Evolutionary conservation across 345 rosid species (phyloP), one percentile per base, ranked within the genome.

Genomic region (Xanthoceras sorbifolium): DNA sequence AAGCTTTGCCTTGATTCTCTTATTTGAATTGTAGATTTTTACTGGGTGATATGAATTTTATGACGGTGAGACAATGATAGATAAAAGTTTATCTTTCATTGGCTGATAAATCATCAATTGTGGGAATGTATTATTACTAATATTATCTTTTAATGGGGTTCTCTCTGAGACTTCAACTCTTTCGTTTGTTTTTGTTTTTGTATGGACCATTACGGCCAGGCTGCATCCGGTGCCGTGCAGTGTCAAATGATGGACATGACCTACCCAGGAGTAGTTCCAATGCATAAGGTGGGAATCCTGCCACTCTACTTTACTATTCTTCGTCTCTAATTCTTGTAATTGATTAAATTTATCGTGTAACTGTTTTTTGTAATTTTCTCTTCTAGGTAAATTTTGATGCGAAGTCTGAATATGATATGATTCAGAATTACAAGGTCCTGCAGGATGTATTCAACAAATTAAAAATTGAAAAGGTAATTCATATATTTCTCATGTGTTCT

Each of bases 141-240:
- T 63, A 38, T 38, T 9, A 38, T 38, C 42, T n/a, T n/a, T n/a
- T n/a, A n/a, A n/a, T n/a, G n/a, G n/a, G n/a, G n/a, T n/a, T n/a
- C n/a, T n/a, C n/a, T 64, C 57, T 72, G 59, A 32, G 18, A 32
- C 72, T 40, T 65, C 20, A 78, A 48, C 11, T 50, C 10, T 63
- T 71, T 50, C 10, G 17, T 60, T 71, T 22, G 7, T 22, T 71
- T 44, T 54, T n/a, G n/a, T n/a, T 32, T 26, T 59, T 36, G 31
- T 67, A 31, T 68, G 71, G 74, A 59, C 59, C 28, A 28, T 76
- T 83, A 44, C 78, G 64, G 55, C 66, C 64, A 91, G 97, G 98
- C 94, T 87, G 98, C 99, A 79, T 96, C 99, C 0, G 99, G 98
- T 79, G 99, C 99, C 72, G 97, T 96, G 70, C 99, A 93, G 74